Evolutionary conservation across 2,329 filamentous ascomycete species (phyloP).

Genomic region (Metarhizium album): DNA sequence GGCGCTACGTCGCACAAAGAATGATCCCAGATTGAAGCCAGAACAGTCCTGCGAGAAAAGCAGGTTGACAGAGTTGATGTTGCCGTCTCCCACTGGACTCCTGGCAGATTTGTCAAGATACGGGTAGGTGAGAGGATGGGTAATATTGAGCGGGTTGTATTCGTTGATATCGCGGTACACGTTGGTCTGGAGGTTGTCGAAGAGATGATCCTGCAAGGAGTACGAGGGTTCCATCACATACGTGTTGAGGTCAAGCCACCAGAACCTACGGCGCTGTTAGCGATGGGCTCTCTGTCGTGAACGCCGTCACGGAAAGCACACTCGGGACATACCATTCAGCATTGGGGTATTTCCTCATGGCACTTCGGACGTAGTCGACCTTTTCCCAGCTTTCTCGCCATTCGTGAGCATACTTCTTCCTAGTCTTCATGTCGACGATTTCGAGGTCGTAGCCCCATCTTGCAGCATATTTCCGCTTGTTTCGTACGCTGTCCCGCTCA

Average conservation of each 20-base stretch:
- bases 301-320: constrained; percentile 7
- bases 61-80: constrained; percentile 70
- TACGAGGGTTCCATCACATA: constrained; percentile 94
- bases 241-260: constrained; percentile 97
- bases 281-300: neutral
- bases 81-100: constrained; percentile 67
- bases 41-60: constrained; percentile 87
- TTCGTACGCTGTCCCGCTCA: constrained; percentile 88
- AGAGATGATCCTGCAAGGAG: constrained; percentile 83
- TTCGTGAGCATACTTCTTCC: constrained; percentile 96
- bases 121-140: constrained; percentile 62
- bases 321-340: constrained; percentile 73
- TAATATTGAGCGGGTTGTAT: constrained; percentile 91
- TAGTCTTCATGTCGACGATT: constrained; percentile 96
- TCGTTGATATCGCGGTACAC: constrained; percentile 93
- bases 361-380: constrained; percentile 82
- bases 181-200: constrained; percentile 62
- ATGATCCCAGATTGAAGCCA: constrained; percentile 93
- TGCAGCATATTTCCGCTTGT: constrained; percentile 81
- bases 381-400: constrained; percentile 99
- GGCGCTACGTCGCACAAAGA: constrained; percentile 74
- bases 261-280: constrained; percentile 58
- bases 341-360: constrained; percentile 85
- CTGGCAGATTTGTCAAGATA: constrained; percentile 68
- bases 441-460: constrained; percentile 94